Base-by-base conservation (phyloP, 2,329 filamentous ascomycete genomes). In the Westerdykella sp. region DNA sequence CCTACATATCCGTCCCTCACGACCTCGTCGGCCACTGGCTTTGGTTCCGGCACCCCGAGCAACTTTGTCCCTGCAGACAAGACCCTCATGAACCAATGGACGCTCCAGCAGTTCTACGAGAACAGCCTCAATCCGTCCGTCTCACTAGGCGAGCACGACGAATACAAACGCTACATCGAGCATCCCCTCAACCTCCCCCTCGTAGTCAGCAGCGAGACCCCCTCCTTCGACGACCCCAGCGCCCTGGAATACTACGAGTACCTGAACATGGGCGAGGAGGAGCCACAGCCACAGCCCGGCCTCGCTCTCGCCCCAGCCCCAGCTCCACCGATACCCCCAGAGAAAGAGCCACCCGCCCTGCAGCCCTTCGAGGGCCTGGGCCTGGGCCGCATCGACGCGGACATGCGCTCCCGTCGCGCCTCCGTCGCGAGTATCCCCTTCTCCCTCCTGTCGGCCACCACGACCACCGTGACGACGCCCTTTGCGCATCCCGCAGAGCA, bases 61-160 rank as follows among this genome's bases (percentile, higher is more conserved):
- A 52, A 52, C 13, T 66, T 68, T 57, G 68, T 72, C 35, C 80
- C 80, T 0, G 74, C 83, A 3, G 85, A 94, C 57, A 94, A 94
- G 68, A 80, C 83, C 22, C 85, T 85, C 31, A 84, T 85, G 43
- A 85, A 87, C 12, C 88, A 95, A 63, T 90, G 86, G 84, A 94
- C 87, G 0, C 84, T 96, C 38, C 84, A 84, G 14, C 85, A 94
- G 59, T 84, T 95, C 39, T 85, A 96, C 36, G 77, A 83, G 41
- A 85, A 90, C 62, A 93, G 87, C 5, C 76, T 97, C 36, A 85
- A 95, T 52, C 93, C 93, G 1, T 83, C 81, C 1, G 87, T 98
- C 31, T 85, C 79, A 6, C 69, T 76, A 6, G 77, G 80, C 32
- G 91, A 97, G 69, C 80, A 82, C 18, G 82, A 85, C 37, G 93